Base-by-base conservation (phyloP, 2,329 filamentous ascomycete species). In the Aspergillus bombycis region DNA sequence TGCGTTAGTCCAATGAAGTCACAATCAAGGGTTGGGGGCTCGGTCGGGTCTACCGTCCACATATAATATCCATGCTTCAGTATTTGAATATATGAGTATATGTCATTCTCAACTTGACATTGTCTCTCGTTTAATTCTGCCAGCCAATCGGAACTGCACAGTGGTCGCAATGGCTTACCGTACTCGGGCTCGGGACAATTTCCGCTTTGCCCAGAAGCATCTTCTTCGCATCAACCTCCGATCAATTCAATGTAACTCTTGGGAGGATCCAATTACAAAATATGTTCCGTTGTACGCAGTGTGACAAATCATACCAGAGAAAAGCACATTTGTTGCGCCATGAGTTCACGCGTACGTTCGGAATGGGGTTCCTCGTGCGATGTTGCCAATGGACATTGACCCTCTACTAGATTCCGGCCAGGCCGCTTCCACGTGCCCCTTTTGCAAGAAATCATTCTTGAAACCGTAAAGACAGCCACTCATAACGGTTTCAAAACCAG, bases 221-320 rank as follows among this genome's bases (percentile, higher is more conserved):
- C 38, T 19, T 41, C 38, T 41, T 41, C 19, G 7, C 38, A n/a
- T 41, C 8, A 41, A 41, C 38, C 14, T n/a, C 6, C 38, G 38
- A n/a, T 19, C 38, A 41, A 41, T 16, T 41, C 38, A 10, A 41
- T 41, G 38, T 41, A n/a, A n/a, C n/a, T 16, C 8, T 41, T 1
- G 19, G 19, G 16, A n/a, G 3, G 19, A 41, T 41, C 19, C 16
- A 19, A 41, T 9, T 9, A 19, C 2, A 14, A n/a, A n/a, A 41
- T n/a, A 72, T 74, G 72, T 75, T 75, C 43, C 65, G 63, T 43
- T 75, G 73, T 58, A 56, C 68, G 16, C 63, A 67, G 48, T 75
- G 73, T 57, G 67, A 70, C n/a, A 75, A 72, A n/a, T 50, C 65
- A 11, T 75, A 75, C 19, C 69, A 70, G 21, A 65, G 73, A 36